Conservation (phyloP, 2,329 filamentous ascomycete genomes). For the Pyrenochaeta sp. region DNA sequence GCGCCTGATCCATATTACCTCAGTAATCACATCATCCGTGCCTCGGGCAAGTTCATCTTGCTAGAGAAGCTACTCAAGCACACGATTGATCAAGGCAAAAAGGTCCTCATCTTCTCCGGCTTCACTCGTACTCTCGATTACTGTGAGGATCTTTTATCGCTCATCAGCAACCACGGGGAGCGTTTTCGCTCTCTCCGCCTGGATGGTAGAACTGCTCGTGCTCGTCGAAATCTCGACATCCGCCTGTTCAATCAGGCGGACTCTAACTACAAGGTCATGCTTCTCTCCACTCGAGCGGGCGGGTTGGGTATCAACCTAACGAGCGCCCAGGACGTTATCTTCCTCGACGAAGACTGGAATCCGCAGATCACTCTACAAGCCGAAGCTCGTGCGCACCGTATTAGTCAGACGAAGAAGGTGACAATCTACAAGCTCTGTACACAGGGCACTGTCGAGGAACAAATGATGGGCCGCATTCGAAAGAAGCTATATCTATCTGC, state of each 20-base stretch:
- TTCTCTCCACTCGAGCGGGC: conserved; percentile 64
- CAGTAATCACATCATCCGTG: conserved; percentile 58
- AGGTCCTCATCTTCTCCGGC: conserved; percentile 65
- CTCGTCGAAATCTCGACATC: conserved; percentile 61
- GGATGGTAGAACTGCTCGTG: conserved; percentile 60
- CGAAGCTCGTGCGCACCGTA: conserved; percentile 63
- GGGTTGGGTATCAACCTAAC: conserved; percentile 65
- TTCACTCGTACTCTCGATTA: conserved; percentile 62
- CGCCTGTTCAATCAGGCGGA: conserved; percentile 60
- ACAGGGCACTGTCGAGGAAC: conserved; percentile 65
- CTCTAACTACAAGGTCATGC: conserved; percentile 61
- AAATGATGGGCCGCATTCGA: conserved; percentile 65
- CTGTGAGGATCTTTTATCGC: conserved; percentile 60
- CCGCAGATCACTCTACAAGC: conserved; percentile 64
- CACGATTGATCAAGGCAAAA: conserved; percentile 60
- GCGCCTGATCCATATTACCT: conserved; percentile 57
- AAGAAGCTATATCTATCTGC: conserved; percentile 70
- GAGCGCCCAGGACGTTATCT: conserved; percentile 63
- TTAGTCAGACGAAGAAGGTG: conserved; percentile 63
- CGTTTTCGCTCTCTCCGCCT: conserved; percentile 59
- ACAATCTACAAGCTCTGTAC: conserved; percentile 66
- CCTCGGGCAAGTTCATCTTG: conserved; percentile 65
- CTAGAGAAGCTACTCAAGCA: conserved; percentile 61
- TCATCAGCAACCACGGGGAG: conserved; percentile 53
- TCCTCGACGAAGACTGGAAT: conserved; percentile 66